Percentiles rank a stretch among this genome's conserved stretches.
Conservation (phyloP, 108 stramenopile genomes). For the Stephanodiscus triporus region DNA sequence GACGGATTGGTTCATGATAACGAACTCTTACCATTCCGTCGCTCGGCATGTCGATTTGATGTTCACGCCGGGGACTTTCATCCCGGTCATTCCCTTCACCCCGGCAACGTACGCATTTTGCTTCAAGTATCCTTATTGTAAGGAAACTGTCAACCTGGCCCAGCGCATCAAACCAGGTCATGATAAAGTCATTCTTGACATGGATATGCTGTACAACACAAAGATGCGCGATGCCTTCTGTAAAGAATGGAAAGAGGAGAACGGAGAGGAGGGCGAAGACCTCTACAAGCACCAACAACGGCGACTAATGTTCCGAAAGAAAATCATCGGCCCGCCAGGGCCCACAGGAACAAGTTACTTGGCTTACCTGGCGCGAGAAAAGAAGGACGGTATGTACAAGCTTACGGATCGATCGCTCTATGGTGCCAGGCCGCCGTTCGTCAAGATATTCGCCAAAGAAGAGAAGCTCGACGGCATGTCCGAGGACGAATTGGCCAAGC, state of each 20-base stretch:
- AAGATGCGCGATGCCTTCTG: conserved; percentile 54
- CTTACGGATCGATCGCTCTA: conserved; percentile 64
- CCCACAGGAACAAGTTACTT: conserved; percentile 56
- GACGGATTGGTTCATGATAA: conserved; percentile 75
- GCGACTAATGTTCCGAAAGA: conserved; percentile 52
- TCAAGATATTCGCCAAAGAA: conserved; percentile 63
- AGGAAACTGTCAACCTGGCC: conserved; percentile 56
- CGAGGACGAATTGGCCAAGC: conserved; percentile 43
- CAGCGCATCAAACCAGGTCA: conserved; percentile 61
- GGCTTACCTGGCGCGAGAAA: conserved; percentile 50
- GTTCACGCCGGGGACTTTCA: conserved; percentile 61
- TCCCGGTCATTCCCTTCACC: conserved; percentile 66
- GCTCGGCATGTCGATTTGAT: conserved; percentile 63
- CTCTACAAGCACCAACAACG: conserved; percentile 57
- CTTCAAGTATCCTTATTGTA: conserved; percentile 63
- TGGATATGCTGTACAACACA: conserved; percentile 63
- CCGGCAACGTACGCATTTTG: conserved; percentile 63
- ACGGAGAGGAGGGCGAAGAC: conserved; percentile 60
- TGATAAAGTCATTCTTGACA: conserved; percentile 56
- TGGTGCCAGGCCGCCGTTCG: conserved; percentile 57
- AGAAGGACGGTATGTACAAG: conserved; percentile 65
- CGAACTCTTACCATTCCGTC: conserved; percentile 73
- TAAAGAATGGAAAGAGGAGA: conserved; percentile 57
- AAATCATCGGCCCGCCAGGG: conserved; percentile 63
- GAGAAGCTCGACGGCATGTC: conserved; percentile 67